Base-by-base conservation (phyloP, 192 early-diverging fungal genomes). In the Coemansia guatemalensis region DNA sequence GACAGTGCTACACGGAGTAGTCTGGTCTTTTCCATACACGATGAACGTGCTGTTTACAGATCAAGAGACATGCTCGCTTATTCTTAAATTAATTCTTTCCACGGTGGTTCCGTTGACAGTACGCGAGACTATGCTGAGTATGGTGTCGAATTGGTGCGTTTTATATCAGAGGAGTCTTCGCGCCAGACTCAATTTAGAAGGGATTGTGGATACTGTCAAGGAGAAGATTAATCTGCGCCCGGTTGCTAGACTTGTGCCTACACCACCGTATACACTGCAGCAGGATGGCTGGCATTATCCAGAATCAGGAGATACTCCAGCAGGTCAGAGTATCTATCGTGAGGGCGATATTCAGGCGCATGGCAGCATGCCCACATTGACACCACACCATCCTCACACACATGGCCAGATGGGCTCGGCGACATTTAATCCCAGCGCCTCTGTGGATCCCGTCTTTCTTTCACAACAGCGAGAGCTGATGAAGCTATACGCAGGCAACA, bases 71-170 rank as follows among this genome's bases (percentile, higher is more conserved):
- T 53, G 64, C 8, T 25, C 56, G 5, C 32, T 73, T 4, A 26
- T 79, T 14, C 60, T 60, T 11, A 65, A 66, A 22, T 59, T 72
- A 17, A 64, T 79, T 29, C 48, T 60, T 14, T 66, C 70, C 5
- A 64, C 64, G 21, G 57, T 50, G 11, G 39, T 73, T 23, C 76
- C 76, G 8, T 39, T 79, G 17, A 65, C 68, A 0, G 68, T 79
- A 53, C 76, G 76, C 49, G 71, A 79, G 49, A 79, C 76, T 3
- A 57, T 79, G 44, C 49, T 79, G 47, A 64, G 64, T 54, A 79
- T 79, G 76, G 76, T 79, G 44, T 79, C 76, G 8, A 73, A 73
- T 53, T 79, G 76, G 76, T 69, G 71, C 56, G 58, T 79, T 5
- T 30, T 79, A 52, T 79, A 64, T 33, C 32, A 56, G 7, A 64